phyloP scores from a whole-genome alignment of 192 early-diverging fungal genomes.

The Gigaspora rosea region DNA sequence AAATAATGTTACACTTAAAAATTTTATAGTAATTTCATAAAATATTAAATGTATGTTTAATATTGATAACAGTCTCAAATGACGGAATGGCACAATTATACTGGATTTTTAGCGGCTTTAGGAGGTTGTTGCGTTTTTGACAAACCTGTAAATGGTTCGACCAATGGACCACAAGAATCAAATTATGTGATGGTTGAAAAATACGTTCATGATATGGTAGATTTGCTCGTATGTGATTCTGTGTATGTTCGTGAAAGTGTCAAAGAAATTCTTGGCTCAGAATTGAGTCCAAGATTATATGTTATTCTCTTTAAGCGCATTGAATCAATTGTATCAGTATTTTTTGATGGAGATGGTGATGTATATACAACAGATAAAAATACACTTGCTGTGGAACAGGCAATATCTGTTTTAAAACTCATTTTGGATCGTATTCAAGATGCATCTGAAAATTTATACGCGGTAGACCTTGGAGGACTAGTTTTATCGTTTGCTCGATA shows the following conservation, averaged over 20 bases:
- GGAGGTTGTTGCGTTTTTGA: conserved; percentile 69
- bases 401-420: conserved; percentile 71
- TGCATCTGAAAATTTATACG: conserved; percentile 54
- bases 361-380: conserved; percentile 55
- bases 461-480: conserved; percentile 71
- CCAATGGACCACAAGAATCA: conserved; percentile 4
- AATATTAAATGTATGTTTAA: background rate
- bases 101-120: conserved; percentile 78
- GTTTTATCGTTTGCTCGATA: conserved; percentile 70
- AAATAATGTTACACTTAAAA: background rate
- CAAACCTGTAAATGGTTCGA: background rate
- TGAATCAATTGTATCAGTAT: conserved; percentile 55
- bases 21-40: background rate
- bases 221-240: conserved; percentile 73
- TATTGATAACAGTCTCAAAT: conserved; percentile 29
- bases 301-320: conserved; percentile 59
- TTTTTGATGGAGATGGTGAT: conserved; percentile 65
- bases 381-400: conserved; percentile 76
- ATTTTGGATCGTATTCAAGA: conserved; percentile 72
- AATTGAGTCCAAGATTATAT: conserved; percentile 68
- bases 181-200: conserved; percentile 63
- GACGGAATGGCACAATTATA: conserved; percentile 80
- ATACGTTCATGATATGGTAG: conserved; percentile 72
- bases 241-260: conserved; percentile 72
- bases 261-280: conserved; percentile 79